A percentile compares a stretch with the other conserved stretches of the same genome.
These are phyloP conservation scores for Jamesozyma rosinii DNA, from an alignment of 805 yeast genomes.

Conservation along the genomic window DNA sequence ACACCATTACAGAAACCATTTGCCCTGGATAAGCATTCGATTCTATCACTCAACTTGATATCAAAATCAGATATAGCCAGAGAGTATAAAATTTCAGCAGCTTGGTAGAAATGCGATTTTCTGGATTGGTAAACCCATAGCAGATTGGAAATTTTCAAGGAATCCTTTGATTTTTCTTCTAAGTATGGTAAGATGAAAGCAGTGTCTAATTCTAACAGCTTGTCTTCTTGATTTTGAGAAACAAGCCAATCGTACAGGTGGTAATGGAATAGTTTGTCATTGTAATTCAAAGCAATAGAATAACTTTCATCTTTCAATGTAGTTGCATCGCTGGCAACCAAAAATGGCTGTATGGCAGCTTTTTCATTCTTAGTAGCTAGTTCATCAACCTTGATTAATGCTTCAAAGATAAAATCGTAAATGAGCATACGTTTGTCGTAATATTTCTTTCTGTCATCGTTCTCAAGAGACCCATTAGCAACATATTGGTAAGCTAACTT, in stretches of 20 bases:
- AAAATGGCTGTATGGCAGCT: background rate
- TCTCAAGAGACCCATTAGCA: conserved; percentile 40
- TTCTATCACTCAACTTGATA: conserved; percentile 59
- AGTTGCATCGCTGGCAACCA: conserved; percentile 22
- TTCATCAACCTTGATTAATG: conserved; percentile 63
- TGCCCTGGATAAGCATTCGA: conserved; percentile 84
- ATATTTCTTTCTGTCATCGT: conserved; percentile 43
- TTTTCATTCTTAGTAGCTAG: conserved; percentile 38
- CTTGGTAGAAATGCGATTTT: conserved; percentile 64
- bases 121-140: conserved; percentile 86
- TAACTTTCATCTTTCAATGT: conserved; percentile 66
- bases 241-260: conserved; percentile 90
- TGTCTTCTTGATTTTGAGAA: conserved; percentile 63
- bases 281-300: conserved; percentile 58
- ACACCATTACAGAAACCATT: conserved; percentile 85
- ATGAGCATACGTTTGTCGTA: conserved; percentile 48
- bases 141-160: conserved; percentile 67
- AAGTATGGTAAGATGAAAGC: conserved; percentile 72
- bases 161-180: conserved; percentile 52
- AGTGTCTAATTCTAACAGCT: conserved; percentile 70
- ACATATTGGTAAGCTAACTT: conserved; percentile 50
- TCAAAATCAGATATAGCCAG: conserved; percentile 68
- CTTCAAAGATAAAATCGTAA: conserved; percentile 66
- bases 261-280: conserved; percentile 83
- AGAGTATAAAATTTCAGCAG: conserved; percentile 72